Evolutionary conservation across 2,329 filamentous ascomycete genomes (phyloP).

Genomic region (Ceratocystis diversiconidia): DNA sequence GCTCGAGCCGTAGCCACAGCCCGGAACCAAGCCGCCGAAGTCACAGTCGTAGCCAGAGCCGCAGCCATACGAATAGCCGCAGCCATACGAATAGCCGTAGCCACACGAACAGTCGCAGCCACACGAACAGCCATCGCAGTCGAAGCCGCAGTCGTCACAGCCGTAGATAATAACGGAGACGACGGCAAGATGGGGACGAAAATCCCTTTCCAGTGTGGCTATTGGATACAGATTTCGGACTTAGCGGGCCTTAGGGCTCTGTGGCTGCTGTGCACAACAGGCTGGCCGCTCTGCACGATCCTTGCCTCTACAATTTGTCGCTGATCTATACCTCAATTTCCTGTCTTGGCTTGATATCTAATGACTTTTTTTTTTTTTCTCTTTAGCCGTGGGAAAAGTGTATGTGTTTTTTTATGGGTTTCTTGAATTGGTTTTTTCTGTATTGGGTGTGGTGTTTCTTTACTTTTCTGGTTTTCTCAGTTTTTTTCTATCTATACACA

Average conservation of each 20-base stretch:
- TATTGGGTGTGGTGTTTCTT: too few species aligned
- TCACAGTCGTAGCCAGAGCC: neutral
- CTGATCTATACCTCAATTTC: too few species aligned
- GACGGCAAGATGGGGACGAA: neutral
- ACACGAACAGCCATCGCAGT: neutral
- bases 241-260: neutral
- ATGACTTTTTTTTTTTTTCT: too few species aligned
- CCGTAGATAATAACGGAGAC: neutral
- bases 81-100: constrained; percentile 9
- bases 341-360: too few species aligned
- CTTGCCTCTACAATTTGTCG: too few species aligned
- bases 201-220: neutral
- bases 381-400: too few species aligned
- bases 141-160: neutral
- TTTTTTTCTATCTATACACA: too few species aligned
- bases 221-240: neutral
- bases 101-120: constrained; percentile 5
- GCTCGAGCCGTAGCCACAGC: neutral
- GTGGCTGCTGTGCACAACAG: too few species aligned
- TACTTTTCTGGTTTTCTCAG: too few species aligned
- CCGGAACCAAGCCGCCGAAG: neutral
- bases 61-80: neutral
- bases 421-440: too few species aligned
- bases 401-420: too few species aligned
- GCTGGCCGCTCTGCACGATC: too few species aligned